Evolutionary conservation across 2,329 filamentous ascomycete species (phyloP), one percentile per base, ranked within the genome.

Genomic region (Teratosphaeriaceae sp.): DNA sequence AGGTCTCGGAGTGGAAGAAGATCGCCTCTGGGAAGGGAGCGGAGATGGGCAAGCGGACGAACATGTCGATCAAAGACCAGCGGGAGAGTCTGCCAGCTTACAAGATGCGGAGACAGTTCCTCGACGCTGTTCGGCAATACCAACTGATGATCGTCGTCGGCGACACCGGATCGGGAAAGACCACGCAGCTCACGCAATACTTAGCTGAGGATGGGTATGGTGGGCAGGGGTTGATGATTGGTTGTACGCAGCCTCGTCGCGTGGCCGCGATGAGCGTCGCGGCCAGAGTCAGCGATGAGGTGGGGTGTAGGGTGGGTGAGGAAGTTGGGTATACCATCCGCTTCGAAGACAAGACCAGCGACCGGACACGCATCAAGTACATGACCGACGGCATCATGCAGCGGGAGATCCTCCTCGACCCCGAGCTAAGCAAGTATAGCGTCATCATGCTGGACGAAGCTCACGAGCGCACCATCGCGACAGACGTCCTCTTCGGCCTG

Each of bases 341-440:
- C 62, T 98, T 98, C 61, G 92, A 98, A 60, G 92, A 98, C 67
- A 85, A 83, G 62, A 96, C 90, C 0, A 86, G 83, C 51, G 80
- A 87, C 2, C 76, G 82, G 15, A 98, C 92, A 1, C 87, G 83
- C 60, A 95, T 98, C 71, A 98, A 98, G 70, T 98, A 98, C 70
- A 96, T 98, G 90, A 98, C 92, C 13, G 92, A 98, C 58, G 92
- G 92, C 65, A 97, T 97, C 86, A 78, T 98, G 62, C 82, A 96
- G 68, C 79, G 92, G 70, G 92, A 98, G 68, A 88, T 96, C 61
- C 75, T 98, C 40, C 76, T 96, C 53, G 92, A 98, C 62, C 85
- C 89, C 0, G 85, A 95, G 56, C 70, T 98, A 52, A 85, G 78
- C 59, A 80, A 85, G 52, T 98, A 98, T 61, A 94, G 88, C 1